Evolutionary conservation across 2,329 filamentous ascomycete genomes (phyloP).

Genomic region (Madurella fahalii): DNA sequence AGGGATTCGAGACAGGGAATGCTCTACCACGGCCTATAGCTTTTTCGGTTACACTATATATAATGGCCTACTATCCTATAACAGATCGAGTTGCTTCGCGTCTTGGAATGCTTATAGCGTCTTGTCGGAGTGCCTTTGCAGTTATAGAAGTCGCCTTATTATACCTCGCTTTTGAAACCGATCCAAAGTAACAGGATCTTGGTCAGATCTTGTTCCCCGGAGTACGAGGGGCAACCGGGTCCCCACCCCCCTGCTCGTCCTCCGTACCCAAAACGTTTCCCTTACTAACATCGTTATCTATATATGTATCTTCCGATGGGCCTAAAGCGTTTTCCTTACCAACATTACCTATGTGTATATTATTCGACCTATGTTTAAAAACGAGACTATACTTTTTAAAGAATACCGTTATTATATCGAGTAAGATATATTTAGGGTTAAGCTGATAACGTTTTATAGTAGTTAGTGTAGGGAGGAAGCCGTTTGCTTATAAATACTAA

Average conservation of each 20-base stretch:
- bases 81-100: constrained; percentile 11
- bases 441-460: constrained; percentile 4
- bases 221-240: constrained; percentile 7
- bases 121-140: constrained; percentile 6
- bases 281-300: background rate
- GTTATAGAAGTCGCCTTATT: constrained; percentile 5
- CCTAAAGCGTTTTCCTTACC: background rate
- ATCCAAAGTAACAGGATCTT: constrained; percentile 9
- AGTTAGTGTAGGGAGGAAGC: constrained; percentile 12
- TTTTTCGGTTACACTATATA: background rate
- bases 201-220: constrained; percentile 7
- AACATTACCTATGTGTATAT: constrained; percentile 1
- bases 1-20: constrained; percentile 2
- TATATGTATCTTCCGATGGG: background rate
- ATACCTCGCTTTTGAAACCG: constrained; percentile 3
- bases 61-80: constrained; percentile 9
- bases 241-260: constrained; percentile 4
- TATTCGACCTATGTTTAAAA: constrained; percentile 4
- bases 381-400: constrained; percentile 11
- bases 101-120: constrained; percentile 8
- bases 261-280: background rate
- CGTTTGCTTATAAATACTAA: constrained; percentile 9
- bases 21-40: constrained; percentile 4
- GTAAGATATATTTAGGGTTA: constrained; percentile 13
- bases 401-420: constrained; percentile 13